Evolutionary conservation across 805 yeast genomes (phyloP), one percentile per base, ranked within the genome.

Genomic region (Spathaspora boniae): DNA sequence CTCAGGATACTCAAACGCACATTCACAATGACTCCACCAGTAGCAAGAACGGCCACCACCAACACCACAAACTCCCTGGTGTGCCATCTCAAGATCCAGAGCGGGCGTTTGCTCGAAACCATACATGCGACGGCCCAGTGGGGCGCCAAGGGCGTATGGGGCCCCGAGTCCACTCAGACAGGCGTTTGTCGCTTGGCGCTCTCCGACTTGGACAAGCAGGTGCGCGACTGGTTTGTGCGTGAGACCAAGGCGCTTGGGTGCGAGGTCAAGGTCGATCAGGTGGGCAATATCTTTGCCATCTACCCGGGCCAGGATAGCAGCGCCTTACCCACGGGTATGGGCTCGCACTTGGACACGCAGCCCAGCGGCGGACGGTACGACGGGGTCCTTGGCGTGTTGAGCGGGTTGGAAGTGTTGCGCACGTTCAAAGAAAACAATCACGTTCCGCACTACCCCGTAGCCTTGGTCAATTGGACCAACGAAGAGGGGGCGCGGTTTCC

Each of bases 401-500:
- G 81, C 7, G 87, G 86, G 1, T 58, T 82, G 30, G 86, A 82
- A 55, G 78, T 82, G 4, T 56, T 82, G 45, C 62, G 86, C 41
- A 80, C 86, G 4, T 58, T 82, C 50, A 74, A 77, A 40, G 85
- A 76, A 12, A 75, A 77, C 52, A 61, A 67, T 28, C 70, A 59
- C 47, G 65, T 62, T 8, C 86, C 89, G n/a, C 70, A 77, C 36
- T 80, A 66, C 42, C 87, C 87, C 6, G 71, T 82, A 37, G 78
- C 81, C 5, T 67, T 78, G 4, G 69, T 82, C 26, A 69, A 76
- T 48, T 82, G 89, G 89, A 78, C 80, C 54, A 82, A 82, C 49
- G 89, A 82, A 51, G 89, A 82, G 60, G 89, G 89, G 38, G 87
- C 88, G 0, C 58, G 89, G 33, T 82, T 80, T 49, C 85, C 87